Evolutionary conservation across 2,329 filamentous ascomycete species (phyloP).

Genomic region (Neurospora sp.): DNA sequence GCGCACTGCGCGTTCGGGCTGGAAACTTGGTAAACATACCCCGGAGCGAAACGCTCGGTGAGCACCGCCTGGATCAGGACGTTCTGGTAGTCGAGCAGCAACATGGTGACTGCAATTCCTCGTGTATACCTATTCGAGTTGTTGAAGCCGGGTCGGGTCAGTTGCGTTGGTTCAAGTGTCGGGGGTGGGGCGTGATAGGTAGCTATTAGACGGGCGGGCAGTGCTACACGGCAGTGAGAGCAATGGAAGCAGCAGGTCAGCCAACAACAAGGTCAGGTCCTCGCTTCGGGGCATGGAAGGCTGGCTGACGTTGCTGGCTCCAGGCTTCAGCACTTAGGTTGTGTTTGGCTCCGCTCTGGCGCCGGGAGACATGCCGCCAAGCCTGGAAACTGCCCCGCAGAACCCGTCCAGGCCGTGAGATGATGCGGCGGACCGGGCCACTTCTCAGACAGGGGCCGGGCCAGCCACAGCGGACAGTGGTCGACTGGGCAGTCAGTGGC

Average conservation of each 20-base stretch:
- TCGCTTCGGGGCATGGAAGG: slow-evolving; percentile 1
- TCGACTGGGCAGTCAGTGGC: slow-evolving; percentile 7
- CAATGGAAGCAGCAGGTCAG: neutral
- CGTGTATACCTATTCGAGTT: slow-evolving; percentile 5
- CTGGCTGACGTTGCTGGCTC: slow-evolving; percentile 17
- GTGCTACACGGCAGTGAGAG: neutral
- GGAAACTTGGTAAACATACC: slow-evolving; percentile 41
- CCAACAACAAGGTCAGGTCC: neutral
- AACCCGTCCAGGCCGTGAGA: neutral
- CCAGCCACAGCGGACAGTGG: slow-evolving; percentile 10
- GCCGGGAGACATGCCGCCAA: neutral
- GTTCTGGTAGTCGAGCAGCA: slow-evolving; percentile 98
- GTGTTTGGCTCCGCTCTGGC: neutral
- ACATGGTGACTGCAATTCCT: slow-evolving; percentile 43
- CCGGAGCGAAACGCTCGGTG: slow-evolving; percentile 76
- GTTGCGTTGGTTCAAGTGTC: slow-evolving; percentile 3
- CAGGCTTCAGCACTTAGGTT: slow-evolving; percentile 1
- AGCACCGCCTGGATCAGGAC: slow-evolving; percentile 94
- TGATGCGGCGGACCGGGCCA: neutral
- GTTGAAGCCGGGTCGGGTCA: slow-evolving; percentile 9
- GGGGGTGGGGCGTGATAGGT: slow-evolving; percentile 7
- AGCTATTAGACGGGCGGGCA: neutral
- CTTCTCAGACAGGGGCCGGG: neutral
- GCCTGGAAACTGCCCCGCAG: slow-evolving; percentile 8
- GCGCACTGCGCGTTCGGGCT: neutral